Evolutionary conservation across 1,139 yeast genomes (phyloP).

Genomic region (Scheffersomyces parashehatae): DNA sequence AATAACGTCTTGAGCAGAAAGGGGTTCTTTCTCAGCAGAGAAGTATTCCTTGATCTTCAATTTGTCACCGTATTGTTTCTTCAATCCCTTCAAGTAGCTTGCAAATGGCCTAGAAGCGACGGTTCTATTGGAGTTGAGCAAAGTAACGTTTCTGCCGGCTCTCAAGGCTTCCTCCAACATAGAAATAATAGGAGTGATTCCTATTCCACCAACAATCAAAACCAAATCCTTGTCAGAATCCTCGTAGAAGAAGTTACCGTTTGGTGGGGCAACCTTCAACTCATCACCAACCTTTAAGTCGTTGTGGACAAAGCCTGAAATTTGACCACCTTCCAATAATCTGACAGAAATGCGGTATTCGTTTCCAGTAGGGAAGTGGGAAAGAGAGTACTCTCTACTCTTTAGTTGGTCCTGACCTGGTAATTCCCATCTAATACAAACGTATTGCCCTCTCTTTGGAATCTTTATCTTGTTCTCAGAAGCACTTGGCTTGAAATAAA

Average conservation of each 20-base stretch:
- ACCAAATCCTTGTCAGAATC: constrained; percentile 34
- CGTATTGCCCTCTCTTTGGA: constrained; percentile 61
- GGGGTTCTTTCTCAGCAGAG: constrained; percentile 9
- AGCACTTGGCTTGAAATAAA: constrained; percentile 52
- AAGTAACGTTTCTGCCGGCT: constrained; percentile 25
- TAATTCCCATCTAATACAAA: constrained; percentile 48
- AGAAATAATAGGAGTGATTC: constrained; percentile 63
- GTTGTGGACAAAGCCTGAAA: constrained; percentile 54
- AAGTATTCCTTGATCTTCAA: constrained; percentile 24
- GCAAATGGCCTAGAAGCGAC: constrained; percentile 28
- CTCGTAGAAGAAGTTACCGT: constrained; percentile 51
- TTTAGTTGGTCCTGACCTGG: constrained; percentile 30
- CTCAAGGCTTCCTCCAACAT: constrained; percentile 43
- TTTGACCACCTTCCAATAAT: constrained; percentile 45
- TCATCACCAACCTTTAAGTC: constrained; percentile 49
- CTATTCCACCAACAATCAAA: constrained; percentile 64
- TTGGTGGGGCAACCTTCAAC: constrained; percentile 58
- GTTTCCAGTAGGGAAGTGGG: constrained; percentile 29
- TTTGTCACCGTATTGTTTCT: constrained; percentile 14
- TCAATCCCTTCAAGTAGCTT: constrained; percentile 18
- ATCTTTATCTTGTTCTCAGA: constrained; percentile 29
- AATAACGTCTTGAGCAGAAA: constrained; percentile 6
- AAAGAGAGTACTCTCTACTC: constrained; percentile 56
- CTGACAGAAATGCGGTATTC: constrained; percentile 58
- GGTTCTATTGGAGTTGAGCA: constrained; percentile 31